Conservation (phyloP, 1,284 basidiomycete genomes). For the Coniferiporia weirii region DNA sequence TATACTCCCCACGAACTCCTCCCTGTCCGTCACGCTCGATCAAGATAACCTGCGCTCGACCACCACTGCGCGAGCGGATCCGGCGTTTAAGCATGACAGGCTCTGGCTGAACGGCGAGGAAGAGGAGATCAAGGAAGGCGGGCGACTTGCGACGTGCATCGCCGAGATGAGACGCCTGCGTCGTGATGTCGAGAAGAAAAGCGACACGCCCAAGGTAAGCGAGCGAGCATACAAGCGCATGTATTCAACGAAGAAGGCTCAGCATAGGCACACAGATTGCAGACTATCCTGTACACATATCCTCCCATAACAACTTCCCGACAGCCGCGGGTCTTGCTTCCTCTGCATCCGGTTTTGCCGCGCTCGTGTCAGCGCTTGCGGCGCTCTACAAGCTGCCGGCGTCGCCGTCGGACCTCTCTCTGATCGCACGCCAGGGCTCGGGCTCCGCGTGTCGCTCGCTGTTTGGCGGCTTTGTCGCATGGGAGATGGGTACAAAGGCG, state of each 20-base stretch:
- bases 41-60: constrained; percentile 95
- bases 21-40: constrained; percentile 93
- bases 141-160: constrained; percentile 84
- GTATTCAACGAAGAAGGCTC: constrained; percentile 2
- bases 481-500: constrained; percentile 71
- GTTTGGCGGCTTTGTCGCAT: constrained; percentile 96
- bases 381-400: constrained; percentile 78
- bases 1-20: constrained; percentile 97
- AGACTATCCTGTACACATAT: constrained; percentile 74
- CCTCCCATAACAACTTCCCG: constrained; percentile 98
- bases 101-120: constrained; percentile 95
- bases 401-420: constrained; percentile 69
- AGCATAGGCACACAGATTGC: constrained; percentile 51
- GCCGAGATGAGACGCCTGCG: constrained; percentile 81
- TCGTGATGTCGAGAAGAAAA: constrained; percentile 66
- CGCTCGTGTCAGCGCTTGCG: constrained; percentile 86
- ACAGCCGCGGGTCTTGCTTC: constrained; percentile 98
- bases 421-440: constrained; percentile 94
- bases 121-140: constrained; percentile 81
- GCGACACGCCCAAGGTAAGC: constrained; percentile 63
- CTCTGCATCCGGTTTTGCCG: constrained; percentile 95
- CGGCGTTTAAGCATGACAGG: constrained; percentile 69
- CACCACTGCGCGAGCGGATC: constrained; percentile 86
- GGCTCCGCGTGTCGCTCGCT: constrained; percentile 97
- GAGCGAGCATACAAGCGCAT: background rate